Conservation (phyloP, 345 rosid genomes). For the Camelina laxa region DNA sequence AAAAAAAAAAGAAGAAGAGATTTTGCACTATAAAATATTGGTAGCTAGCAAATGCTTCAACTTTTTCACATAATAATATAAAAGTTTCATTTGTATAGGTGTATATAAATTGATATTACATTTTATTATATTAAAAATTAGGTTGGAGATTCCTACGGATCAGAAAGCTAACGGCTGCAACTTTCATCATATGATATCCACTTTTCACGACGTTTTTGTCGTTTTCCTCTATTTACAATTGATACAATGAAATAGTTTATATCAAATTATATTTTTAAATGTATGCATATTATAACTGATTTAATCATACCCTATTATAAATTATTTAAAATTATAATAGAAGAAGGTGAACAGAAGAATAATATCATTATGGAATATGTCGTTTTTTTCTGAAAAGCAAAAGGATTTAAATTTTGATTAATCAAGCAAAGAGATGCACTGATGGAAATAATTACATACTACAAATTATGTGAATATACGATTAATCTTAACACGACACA, state of each 20-base stretch:
- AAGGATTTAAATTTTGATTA: no score
- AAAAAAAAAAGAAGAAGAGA: not conserved
- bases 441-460: not conserved
- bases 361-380: no score
- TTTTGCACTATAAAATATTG: constrained; percentile 19
- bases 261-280: no score
- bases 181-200: constrained; percentile 37
- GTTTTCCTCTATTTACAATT: not conserved
- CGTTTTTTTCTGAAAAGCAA: no score
- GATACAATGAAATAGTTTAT: not conserved
- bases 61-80: constrained; percentile 15
- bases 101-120: not conserved
- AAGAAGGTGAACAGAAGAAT: no score
- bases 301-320: no score
- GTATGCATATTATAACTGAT: no score
- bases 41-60: not conserved
- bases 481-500: not conserved
- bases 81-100: not conserved
- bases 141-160: constrained; percentile 31
- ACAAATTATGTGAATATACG: not conserved
- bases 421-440: no score
- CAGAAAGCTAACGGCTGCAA: constrained; percentile 26
- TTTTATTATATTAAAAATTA: not conserved
- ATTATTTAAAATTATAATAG: no score
- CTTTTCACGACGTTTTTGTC: constrained; percentile 35